A percentile compares a stretch with the other conserved stretches of the same genome.
Evolutionary conservation across 2,329 filamentous ascomycete species (phyloP).

Genomic region (Diplodia intermedia): DNA sequence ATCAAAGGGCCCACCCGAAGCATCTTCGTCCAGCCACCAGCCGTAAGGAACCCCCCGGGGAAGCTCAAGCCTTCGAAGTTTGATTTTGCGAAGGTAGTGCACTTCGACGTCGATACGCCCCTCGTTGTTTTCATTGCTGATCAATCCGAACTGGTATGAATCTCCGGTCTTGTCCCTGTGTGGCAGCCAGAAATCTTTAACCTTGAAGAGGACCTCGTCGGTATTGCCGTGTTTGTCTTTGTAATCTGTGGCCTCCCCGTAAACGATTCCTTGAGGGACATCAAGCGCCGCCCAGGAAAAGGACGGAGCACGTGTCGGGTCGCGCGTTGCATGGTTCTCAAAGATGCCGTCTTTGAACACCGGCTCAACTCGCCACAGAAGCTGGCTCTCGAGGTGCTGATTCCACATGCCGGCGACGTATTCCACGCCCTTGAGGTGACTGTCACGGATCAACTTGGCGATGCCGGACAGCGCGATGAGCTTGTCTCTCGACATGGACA

Average conservation of each 20-base stretch:
- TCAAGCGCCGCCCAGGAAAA: conserved; percentile 39
- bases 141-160: not conserved
- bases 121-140: not conserved
- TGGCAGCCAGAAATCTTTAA: not conserved
- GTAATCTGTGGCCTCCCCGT: conserved; percentile 34
- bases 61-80: not conserved
- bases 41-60: not conserved
- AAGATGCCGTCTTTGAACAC: conserved; percentile 23
- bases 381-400: conserved; percentile 36
- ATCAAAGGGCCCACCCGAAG: not conserved
- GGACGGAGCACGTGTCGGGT: conserved; percentile 33
- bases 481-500: conserved; percentile 35
- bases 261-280: conserved; percentile 34
- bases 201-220: not conserved
- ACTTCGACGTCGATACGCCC: not conserved
- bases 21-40: not conserved
- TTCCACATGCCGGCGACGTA: conserved; percentile 37
- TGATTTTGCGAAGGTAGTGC: not conserved
- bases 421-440: conserved; percentile 33
- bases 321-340: conserved; percentile 13
- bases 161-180: not conserved
- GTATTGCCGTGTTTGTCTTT: not conserved
- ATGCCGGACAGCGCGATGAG: conserved; percentile 38
- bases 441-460: conserved; percentile 18
- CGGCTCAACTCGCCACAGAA: conserved; percentile 36